Evolutionary conservation across 1,284 basidiomycete species (phyloP), one percentile per base, ranked within the genome.

Genomic region (Pseudozyma thailandica): DNA sequence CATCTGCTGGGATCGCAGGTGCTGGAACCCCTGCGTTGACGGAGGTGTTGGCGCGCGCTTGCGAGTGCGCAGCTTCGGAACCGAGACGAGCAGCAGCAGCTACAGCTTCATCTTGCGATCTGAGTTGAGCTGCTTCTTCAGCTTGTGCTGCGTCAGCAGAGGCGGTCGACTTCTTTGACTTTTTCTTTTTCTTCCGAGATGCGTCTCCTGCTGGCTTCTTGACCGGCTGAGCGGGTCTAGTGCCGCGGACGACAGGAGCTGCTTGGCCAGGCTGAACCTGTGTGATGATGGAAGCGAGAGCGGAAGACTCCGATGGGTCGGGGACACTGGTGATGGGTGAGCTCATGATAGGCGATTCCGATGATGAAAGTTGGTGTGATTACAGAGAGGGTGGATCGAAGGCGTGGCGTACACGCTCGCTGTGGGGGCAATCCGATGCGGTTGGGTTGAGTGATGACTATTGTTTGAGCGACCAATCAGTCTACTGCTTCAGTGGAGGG

Each of bases 221-320:
- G 8, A 21, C 37, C 48, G 44, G 8, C 31, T 62, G 74, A 9
- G 64, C 41, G 0, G 65, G 60, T 31, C 59, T 63, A 27, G 63
- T 44, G 4, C 56, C 54, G 16, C 69, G 56, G 8, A 37, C 38
- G 10, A 37, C 54, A 27, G 54, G 50, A 9, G 69, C 49, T 0
- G 50, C 56, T 38, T 71, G 71, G 8, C 68, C 65, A 1, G 74
- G 75, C 44, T 70, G 69, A 13, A 78, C 75, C 39, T 78, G 75
- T 7, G 75, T 78, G 59, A 78, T 76, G 63, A 78, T 61, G 31
- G 66, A 70, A 35, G 75, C 73, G 12, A 77, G 39, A 2, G 68
- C 56, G 13, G 55, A 50, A 10, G 49, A 50, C 25, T 63, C 71
- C 33, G 71, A 68, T 8, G 74, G 74, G 26, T 76, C 74, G 18